Percentiles rank a stretch among this genome's conserved stretches.
Conservation (phyloP, 164 flowering plant species). For the Saururus chinensis region DNA sequence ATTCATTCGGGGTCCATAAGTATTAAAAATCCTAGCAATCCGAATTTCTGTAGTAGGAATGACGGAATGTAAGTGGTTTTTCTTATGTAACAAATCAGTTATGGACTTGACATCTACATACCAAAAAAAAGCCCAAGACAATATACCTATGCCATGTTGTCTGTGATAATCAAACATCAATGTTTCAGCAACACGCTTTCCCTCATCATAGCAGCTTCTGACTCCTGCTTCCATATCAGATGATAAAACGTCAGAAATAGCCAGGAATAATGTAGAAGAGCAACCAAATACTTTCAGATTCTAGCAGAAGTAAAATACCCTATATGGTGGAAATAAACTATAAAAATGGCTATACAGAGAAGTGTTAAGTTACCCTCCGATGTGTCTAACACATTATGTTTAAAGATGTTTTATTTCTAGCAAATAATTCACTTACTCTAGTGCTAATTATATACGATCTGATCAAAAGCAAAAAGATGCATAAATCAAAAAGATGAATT, state of each 20-base stretch:
- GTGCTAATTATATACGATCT: too few relatives aligned
- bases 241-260: not conserved
- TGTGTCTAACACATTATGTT: too few relatives aligned
- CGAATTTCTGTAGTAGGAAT: constrained; percentile 44
- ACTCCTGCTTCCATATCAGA: constrained; percentile 33
- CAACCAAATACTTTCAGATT: not conserved
- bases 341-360: too few relatives aligned
- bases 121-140: not conserved
- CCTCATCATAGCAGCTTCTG: constrained; percentile 81
- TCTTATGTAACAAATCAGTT: too few relatives aligned
- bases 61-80: too few relatives aligned
- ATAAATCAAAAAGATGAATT: too few relatives aligned
- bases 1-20: constrained; percentile 82
- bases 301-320: not conserved
- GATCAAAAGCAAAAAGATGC: not conserved
- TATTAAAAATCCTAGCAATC: constrained; percentile 76
- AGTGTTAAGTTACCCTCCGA: too few relatives aligned
- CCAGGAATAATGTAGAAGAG: not conserved
- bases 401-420: too few relatives aligned
- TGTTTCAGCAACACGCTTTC: constrained; percentile 83
- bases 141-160: constrained; percentile 72
- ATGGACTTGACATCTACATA: too few relatives aligned
- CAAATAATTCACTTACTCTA: too few relatives aligned
- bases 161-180: constrained; percentile 85
- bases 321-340: not conserved